Percentiles rank a stretch among this genome's conserved stretches.
Conservation (phyloP, 2,329 filamentous ascomycete species). For the Curvularia lunata region DNA sequence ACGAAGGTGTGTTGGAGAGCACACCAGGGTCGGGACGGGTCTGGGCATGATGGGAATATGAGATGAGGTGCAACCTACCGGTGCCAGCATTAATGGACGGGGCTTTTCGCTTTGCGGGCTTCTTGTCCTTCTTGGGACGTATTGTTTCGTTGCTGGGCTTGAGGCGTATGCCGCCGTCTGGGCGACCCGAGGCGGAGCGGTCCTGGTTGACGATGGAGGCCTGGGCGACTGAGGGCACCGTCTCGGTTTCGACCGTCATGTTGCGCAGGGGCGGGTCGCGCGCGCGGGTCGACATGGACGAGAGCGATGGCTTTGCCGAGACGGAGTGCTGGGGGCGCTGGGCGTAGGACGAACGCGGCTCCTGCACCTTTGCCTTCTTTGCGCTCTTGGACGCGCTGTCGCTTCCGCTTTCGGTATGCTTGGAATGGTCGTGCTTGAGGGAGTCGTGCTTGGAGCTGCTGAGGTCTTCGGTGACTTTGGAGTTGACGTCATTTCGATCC, state of each 20-base stretch:
- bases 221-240: slow-evolving; percentile 88
- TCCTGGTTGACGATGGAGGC: slow-evolving; percentile 70
- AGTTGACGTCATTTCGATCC: slow-evolving; percentile 53
- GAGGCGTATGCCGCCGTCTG: slow-evolving; percentile 77
- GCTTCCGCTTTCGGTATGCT: slow-evolving; percentile 64
- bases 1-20: slow-evolving; percentile 37
- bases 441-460: slow-evolving; percentile 50
- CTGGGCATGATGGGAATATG: slow-evolving; percentile 41
- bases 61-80: slow-evolving; percentile 63
- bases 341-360: slow-evolving; percentile 55
- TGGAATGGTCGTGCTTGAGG: slow-evolving; percentile 48
- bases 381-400: slow-evolving; percentile 60
- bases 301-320: slow-evolving; percentile 70
- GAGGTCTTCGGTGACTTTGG: slow-evolving; percentile 58
- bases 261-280: slow-evolving; percentile 77
- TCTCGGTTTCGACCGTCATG: slow-evolving; percentile 98
- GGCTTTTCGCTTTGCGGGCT: slow-evolving; percentile 76
- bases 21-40: slow-evolving; percentile 33
- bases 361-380: slow-evolving; percentile 42
- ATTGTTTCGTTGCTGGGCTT: slow-evolving; percentile 97
- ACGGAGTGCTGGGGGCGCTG: slow-evolving; percentile 55
- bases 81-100: slow-evolving; percentile 72
- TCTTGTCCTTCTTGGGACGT: slow-evolving; percentile 90
- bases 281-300: slow-evolving; percentile 70
- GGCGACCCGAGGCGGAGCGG: slow-evolving; percentile 62